Conservation (phyloP, 148 eudicot genomes). For the Diospyros kaki region DNA sequence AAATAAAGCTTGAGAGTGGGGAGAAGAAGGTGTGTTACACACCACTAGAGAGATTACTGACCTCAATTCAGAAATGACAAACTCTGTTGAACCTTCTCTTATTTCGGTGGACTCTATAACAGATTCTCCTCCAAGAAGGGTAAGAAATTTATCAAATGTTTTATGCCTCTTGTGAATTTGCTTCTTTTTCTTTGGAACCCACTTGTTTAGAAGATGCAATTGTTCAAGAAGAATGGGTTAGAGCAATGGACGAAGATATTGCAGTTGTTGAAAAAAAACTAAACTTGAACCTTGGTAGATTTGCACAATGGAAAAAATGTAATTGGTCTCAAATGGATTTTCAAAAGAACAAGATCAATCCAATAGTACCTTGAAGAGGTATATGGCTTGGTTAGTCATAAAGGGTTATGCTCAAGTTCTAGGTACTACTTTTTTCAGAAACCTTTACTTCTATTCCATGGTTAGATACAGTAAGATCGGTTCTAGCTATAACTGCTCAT, state of each 20-base stretch:
- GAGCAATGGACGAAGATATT: background rate
- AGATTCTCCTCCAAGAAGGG: background rate
- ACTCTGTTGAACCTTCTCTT: background rate
- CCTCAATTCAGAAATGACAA: background rate
- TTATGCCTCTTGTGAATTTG: background rate
- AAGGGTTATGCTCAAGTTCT: slow-evolving; percentile 1
- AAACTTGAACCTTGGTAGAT: background rate
- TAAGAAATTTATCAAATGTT: background rate
- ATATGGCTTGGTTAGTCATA: background rate
- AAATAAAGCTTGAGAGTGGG: background rate
- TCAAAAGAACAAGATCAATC: background rate
- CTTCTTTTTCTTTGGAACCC: background rate
- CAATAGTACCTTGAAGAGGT: background rate
- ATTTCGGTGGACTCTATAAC: background rate
- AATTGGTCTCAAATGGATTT: slow-evolving; percentile 4
- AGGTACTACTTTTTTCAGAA: background rate
- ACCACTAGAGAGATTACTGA: background rate
- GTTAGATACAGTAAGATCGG: background rate
- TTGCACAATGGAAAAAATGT: slow-evolving; percentile 4
- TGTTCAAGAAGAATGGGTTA: background rate
- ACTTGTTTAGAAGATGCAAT: background rate
- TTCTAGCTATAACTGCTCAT: slow-evolving; percentile 4
- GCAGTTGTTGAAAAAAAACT: background rate
- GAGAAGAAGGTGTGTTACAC: background rate
- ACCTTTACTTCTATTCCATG: background rate